A percentile compares a stretch with the other conserved stretches of the same genome.
Evolutionary conservation across 2,329 filamentous ascomycete species (phyloP).

Genomic region (Ophiostoma ips): DNA sequence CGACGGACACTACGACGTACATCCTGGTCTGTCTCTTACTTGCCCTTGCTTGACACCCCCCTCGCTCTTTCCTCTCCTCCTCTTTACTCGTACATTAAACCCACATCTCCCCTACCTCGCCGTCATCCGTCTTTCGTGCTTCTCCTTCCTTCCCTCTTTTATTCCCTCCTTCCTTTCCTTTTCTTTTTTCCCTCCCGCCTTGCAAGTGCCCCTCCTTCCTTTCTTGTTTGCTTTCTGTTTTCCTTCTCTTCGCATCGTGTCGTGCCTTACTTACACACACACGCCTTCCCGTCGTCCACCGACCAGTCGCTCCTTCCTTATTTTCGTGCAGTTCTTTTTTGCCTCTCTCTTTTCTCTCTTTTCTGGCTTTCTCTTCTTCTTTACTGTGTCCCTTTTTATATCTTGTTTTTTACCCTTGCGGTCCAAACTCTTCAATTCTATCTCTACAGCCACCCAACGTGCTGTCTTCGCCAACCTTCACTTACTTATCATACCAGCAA

Average conservation of each 20-base stretch:
- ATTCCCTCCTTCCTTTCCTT: neutral
- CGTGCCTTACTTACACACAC: neutral
- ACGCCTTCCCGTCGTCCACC: neutral
- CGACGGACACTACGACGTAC: neutral
- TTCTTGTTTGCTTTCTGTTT: neutral
- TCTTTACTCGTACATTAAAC: neutral
- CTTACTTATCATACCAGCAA: no score
- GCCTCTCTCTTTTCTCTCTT: neutral
- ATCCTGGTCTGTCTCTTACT: neutral
- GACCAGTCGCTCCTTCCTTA: neutral
- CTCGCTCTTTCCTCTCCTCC: neutral
- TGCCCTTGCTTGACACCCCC: neutral
- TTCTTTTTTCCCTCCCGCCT: neutral
- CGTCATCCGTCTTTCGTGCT: neutral
- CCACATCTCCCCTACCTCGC: neutral
- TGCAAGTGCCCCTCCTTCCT: conserved; percentile 3
- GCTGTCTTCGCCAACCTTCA: no score
- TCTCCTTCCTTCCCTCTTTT: neutral
- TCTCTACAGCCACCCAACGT: no score
- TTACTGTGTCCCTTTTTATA: neutral
- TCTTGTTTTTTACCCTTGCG: neutral
- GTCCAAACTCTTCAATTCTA: no score
- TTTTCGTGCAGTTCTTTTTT: no score
- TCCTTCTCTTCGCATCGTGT: neutral
- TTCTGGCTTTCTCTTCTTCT: neutral